Base-by-base conservation (phyloP, 2,329 filamentous ascomycete species). In the Lomentospora prolificans region DNA sequence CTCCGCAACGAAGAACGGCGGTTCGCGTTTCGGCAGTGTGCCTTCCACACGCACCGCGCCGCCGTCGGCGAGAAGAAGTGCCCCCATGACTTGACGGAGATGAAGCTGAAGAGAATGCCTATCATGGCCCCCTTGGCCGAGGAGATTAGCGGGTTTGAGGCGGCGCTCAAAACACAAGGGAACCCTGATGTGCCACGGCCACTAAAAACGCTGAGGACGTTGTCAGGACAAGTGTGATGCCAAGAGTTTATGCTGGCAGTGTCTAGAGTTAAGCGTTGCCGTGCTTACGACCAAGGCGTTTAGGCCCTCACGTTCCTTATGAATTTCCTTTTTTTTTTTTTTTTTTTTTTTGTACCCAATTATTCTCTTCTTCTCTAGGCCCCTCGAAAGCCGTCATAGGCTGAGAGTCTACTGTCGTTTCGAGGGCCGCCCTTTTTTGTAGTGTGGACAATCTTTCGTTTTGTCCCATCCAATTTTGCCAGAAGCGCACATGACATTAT, bases 1-100 rank as follows among this genome's bases (percentile, higher is more conserved):
- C 69, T 82, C 22, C 71, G 75, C 58, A 80, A 75, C 65, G 79
- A 80, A 50, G 76, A 81, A 67, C 76, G 79, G 33, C 71, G 76
- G 53, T 82, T 81, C 62, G 80, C 79, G n/a, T 83, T 82, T 64
- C 72, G 80, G 24, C 77, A 80, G 65, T 83, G 80, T 64, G 80
- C 78, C 10, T 83, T 83, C 61, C 80, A 83, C 64, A 80, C 76
- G 36, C 80, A 83, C 62, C 72, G 80, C 19, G 73, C 76, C 3
- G 66, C 70, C 6, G 77, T 81, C 31, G 79, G 78, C 19, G 74
- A 83, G 65, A 72, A 72, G 4, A 67, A 67, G n/a, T 83, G 80
- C 58, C 79, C 78, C 12, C 74, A 81, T 60, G 63, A 63, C 9
- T 59, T 57, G 46, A 30, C n/a, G 14, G 54, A 31, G 31, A 27